phyloP scores from a whole-genome alignment of 225 moss, liverwort and hornwort species.

The Antitrichia curtipendula region DNA sequence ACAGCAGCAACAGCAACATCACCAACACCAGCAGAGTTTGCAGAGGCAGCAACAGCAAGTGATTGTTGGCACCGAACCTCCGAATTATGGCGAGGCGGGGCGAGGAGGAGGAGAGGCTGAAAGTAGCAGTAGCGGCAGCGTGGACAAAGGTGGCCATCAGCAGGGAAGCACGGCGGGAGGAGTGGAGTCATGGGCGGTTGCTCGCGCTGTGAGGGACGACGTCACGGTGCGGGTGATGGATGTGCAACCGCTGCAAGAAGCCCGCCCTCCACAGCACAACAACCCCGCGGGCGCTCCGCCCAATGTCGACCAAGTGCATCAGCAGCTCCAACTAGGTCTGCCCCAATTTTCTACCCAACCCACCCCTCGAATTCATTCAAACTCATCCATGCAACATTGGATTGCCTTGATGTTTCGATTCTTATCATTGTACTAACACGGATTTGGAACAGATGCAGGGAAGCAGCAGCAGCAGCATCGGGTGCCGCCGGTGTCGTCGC shows the following conservation, averaged over 20 bases:
- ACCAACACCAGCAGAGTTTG: constrained; percentile 22
- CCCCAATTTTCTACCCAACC: not conserved
- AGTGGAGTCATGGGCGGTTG: constrained; percentile 43
- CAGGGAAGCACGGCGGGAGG: constrained; percentile 6
- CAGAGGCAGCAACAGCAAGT: constrained; percentile 23
- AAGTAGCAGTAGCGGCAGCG: constrained; percentile 47
- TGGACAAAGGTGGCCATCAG: constrained; percentile 39
- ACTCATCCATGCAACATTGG: not conserved
- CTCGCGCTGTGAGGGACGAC: constrained; percentile 46
- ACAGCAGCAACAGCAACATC: constrained; percentile 5
- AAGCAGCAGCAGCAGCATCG: constrained; percentile 55
- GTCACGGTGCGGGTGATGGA: constrained; percentile 45
- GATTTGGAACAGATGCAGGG: constrained; percentile 33
- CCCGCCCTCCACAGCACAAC: constrained; percentile 14
- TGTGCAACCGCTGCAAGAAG: constrained; percentile 26
- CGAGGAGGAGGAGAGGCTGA: constrained; percentile 24
- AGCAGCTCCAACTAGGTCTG: constrained; percentile 16
- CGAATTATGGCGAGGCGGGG: constrained; percentile 36
- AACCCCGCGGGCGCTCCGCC: not conserved
- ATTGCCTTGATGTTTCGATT: not conserved
- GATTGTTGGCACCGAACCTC: constrained; percentile 18
- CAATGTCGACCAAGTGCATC: constrained; percentile 35
- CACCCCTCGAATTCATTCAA: not conserved
- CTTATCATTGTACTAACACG: not conserved
- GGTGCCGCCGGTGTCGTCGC: constrained; percentile 44